Percentiles rank a stretch among this genome's conserved stretches.
These are phyloP conservation scores for Fusarium domesticum DNA, from an alignment of 2,329 filamentous ascomycete species.

Conservation along the genomic window DNA sequence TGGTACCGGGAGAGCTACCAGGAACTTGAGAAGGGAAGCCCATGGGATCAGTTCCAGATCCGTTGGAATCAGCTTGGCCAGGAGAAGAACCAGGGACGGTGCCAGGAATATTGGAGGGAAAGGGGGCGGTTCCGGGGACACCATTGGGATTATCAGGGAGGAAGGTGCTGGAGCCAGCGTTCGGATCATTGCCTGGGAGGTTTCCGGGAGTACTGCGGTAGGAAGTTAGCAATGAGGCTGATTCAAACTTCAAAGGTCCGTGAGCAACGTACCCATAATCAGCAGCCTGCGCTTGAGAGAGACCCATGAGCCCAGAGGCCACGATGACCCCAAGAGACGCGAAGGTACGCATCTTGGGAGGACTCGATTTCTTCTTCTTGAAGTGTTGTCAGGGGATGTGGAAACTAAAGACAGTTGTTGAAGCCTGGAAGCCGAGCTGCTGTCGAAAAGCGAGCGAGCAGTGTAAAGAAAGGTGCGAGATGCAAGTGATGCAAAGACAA, in stretches of 20 bases:
- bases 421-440: not conserved
- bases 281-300: slow-evolving; percentile 32
- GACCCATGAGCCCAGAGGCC: slow-evolving; percentile 35
- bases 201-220: slow-evolving; percentile 12
- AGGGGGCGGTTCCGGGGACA: slow-evolving; percentile 11
- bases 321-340: slow-evolving; percentile 36
- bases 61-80: slow-evolving; percentile 4
- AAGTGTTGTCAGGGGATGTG: not conserved
- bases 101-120: slow-evolving; percentile 10
- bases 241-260: not conserved
- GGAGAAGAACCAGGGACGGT: slow-evolving; percentile 9
- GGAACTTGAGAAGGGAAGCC: slow-evolving; percentile 7
- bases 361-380: slow-evolving; percentile 7
- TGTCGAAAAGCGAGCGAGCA: not conserved
- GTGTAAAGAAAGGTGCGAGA: slow-evolving; percentile 11
- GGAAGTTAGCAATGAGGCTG: slow-evolving; percentile 11
- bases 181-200: slow-evolving; percentile 8
- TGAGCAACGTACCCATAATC: slow-evolving; percentile 33
- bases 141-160: slow-evolving; percentile 15
- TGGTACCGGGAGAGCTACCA: slow-evolving; percentile 3
- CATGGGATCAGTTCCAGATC: slow-evolving; percentile 15
- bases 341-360: slow-evolving; percentile 39
- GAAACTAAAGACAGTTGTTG: not conserved
- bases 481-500: slow-evolving; percentile 15
- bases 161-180: slow-evolving; percentile 10